Evolutionary conservation across 371 early-diverging fungal genomes (phyloP).

Genomic region (Phascolomyces articulosus): DNA sequence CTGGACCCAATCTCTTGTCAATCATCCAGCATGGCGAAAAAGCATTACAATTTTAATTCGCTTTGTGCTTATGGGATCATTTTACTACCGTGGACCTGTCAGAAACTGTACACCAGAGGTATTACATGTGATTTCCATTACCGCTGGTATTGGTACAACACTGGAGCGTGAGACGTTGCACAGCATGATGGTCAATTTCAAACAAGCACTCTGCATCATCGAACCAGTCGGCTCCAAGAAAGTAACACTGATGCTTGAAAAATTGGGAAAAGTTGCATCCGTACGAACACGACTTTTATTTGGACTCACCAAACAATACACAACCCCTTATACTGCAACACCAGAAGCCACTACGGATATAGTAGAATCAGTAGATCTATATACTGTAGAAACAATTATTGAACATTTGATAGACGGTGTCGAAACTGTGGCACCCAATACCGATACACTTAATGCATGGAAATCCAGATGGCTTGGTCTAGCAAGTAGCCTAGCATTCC

Average conservation of each 20-base stretch:
- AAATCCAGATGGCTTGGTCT: constrained; percentile 91
- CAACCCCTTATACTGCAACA: constrained; percentile 67
- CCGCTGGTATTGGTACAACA: constrained; percentile 82
- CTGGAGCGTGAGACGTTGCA: constrained; percentile 83
- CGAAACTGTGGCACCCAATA: constrained; percentile 67
- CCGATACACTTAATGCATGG: constrained; percentile 77
- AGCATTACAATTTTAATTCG: constrained; percentile 78
- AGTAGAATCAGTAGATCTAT: constrained; percentile 72
- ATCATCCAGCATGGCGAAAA: constrained; percentile 84
- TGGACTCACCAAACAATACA: constrained; percentile 69
- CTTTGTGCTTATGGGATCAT: constrained; percentile 86
- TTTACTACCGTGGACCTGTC: constrained; percentile 70
- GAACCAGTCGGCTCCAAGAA: constrained; percentile 59
- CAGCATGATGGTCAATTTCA: constrained; percentile 85
- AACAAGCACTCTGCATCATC: constrained; percentile 81
- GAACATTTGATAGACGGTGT: constrained; percentile 76
- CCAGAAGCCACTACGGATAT: constrained; percentile 65
- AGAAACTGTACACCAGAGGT: constrained; percentile 82
- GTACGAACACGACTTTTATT: constrained; percentile 75
- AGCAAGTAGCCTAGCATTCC: constrained; percentile 87
- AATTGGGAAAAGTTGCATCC: constrained; percentile 70
- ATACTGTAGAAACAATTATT: constrained; percentile 62
- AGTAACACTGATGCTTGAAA: constrained; percentile 50
- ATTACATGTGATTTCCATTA: constrained; percentile 75
- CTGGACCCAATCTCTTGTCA: constrained; percentile 67